These are phyloP conservation scores for Aspergillus ruber DNA, from an alignment of 2,329 filamentous ascomycete species.

Conservation along the genomic window DNA sequence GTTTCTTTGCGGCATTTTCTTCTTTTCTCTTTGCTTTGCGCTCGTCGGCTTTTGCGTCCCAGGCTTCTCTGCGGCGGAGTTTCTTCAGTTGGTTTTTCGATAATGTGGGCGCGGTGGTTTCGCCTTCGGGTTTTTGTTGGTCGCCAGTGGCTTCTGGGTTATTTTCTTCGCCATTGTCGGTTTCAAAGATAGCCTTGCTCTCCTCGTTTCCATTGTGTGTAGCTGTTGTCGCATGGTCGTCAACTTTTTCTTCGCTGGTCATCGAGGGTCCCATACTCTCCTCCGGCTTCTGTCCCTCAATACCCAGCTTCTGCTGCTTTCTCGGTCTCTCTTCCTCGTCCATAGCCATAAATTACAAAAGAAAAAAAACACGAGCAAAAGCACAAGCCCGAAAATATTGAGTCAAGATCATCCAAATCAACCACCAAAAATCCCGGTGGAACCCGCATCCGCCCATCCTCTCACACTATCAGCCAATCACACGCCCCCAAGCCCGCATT, in stretches of 20 bases:
- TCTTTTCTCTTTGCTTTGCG: conserved; percentile 55
- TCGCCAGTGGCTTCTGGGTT: neutral
- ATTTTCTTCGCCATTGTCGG: conserved; percentile 4
- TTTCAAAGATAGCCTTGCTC: conserved; percentile 1
- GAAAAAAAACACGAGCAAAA: too few species aligned
- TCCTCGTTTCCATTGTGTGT: conserved; percentile 1
- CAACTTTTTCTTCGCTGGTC: conserved; percentile 16
- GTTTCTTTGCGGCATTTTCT: conserved; percentile 48
- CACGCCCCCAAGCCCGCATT: conserved; percentile 20
- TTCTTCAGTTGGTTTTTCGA: conserved; percentile 88
- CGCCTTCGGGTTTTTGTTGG: neutral
- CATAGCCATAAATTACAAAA: conserved; percentile 32
- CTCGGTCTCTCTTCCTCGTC: conserved; percentile 50
- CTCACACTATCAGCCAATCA: conserved; percentile 20
- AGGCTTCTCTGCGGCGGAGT: conserved; percentile 62
- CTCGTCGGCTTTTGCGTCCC: conserved; percentile 63
- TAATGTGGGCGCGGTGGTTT: conserved; percentile 34
- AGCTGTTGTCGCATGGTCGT: neutral
- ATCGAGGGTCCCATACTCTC: conserved; percentile 23
- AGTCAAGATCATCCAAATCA: too few species aligned
- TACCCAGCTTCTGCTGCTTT: conserved; percentile 50
- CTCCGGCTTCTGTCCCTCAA: conserved; percentile 16
- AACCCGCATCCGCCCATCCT: neutral
- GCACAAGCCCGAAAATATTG: too few species aligned
- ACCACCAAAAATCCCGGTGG: conserved; percentile 1